phyloP scores from a whole-genome alignment of 2,329 filamentous ascomycete genomes.

The Penicillium sp. region DNA sequence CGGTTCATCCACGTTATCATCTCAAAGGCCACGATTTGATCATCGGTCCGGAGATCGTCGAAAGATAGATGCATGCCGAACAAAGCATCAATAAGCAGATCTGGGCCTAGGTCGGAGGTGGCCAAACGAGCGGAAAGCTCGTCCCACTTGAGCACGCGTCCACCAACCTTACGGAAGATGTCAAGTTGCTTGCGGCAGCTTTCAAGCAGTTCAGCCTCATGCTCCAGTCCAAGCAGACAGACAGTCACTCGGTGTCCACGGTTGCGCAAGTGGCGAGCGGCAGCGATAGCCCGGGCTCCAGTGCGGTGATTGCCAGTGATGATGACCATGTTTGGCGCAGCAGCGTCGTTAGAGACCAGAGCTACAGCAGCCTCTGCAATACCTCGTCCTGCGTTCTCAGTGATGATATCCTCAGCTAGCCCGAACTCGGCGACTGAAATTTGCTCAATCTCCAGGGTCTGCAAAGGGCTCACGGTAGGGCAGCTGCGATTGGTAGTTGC shows the following conservation, averaged over 20 bases:
- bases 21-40: slow-evolving; percentile 82
- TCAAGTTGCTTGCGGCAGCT: slow-evolving; percentile 79
- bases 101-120: slow-evolving; percentile 65
- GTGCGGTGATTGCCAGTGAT: slow-evolving; percentile 96
- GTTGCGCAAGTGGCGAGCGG: slow-evolving; percentile 82
- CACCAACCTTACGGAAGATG: slow-evolving; percentile 81
- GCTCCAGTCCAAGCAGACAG: slow-evolving; percentile 81
- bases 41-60: slow-evolving; percentile 79
- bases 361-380: slow-evolving; percentile 79
- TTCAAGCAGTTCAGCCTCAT: slow-evolving; percentile 77
- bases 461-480: slow-evolving; percentile 66
- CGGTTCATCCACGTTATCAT: slow-evolving; percentile 94
- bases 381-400: slow-evolving; percentile 85
- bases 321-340: slow-evolving; percentile 66
- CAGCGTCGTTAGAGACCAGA: slow-evolving; percentile 60
- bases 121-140: slow-evolving; percentile 54
- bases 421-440: slow-evolving; percentile 86
- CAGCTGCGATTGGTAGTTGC: slow-evolving; percentile 57
- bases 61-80: slow-evolving; percentile 86
- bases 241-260: slow-evolving; percentile 79
- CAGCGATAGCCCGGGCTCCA: slow-evolving; percentile 80
- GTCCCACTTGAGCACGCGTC: slow-evolving; percentile 66
- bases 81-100: slow-evolving; percentile 85
- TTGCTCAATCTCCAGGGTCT: slow-evolving; percentile 91
- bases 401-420: slow-evolving; percentile 84